Evolutionary conservation across 805 yeast genomes (phyloP).

Genomic region (Saccharomycopsis javanensis): DNA sequence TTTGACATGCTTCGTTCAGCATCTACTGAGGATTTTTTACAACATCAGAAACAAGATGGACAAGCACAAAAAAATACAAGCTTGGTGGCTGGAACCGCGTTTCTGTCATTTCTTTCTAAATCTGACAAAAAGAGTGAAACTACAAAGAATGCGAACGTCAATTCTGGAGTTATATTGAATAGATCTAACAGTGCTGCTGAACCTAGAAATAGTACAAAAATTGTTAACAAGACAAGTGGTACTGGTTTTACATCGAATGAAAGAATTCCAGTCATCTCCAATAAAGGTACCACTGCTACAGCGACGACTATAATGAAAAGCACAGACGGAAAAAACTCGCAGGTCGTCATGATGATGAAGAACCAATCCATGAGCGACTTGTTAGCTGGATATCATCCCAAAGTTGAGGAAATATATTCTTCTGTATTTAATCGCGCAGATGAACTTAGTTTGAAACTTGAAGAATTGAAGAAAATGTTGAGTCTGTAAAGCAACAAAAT

Average conservation of each 20-base stretch:
- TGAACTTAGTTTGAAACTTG: conserved; percentile 11
- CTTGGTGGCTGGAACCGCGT: not conserved
- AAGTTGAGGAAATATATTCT: conserved; percentile 13
- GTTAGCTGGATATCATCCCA: conserved; percentile 17
- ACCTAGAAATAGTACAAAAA: not conserved
- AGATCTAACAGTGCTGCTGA: conserved; percentile 1
- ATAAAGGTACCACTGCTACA: not conserved
- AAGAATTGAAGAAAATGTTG: conserved; percentile 13
- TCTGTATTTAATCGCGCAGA: conserved; percentile 17
- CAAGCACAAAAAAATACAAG: not conserved
- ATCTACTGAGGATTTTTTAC: not conserved
- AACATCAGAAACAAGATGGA: not conserved
- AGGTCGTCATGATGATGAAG: not conserved
- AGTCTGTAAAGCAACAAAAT: not conserved
- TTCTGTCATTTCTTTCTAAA: not conserved
- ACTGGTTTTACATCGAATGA: not conserved
- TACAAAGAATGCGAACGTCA: not conserved
- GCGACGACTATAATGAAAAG: not conserved
- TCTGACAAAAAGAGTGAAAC: not conserved
- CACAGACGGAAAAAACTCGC: not conserved
- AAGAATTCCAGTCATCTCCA: not conserved
- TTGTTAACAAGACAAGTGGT: not conserved
- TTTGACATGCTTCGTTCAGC: not conserved
- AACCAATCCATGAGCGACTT: conserved; percentile 14
- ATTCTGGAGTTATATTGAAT: not conserved